These are phyloP conservation scores for Heritiera littoralis DNA, from an alignment of 345 rosid species.

Conservation along the genomic window DNA sequence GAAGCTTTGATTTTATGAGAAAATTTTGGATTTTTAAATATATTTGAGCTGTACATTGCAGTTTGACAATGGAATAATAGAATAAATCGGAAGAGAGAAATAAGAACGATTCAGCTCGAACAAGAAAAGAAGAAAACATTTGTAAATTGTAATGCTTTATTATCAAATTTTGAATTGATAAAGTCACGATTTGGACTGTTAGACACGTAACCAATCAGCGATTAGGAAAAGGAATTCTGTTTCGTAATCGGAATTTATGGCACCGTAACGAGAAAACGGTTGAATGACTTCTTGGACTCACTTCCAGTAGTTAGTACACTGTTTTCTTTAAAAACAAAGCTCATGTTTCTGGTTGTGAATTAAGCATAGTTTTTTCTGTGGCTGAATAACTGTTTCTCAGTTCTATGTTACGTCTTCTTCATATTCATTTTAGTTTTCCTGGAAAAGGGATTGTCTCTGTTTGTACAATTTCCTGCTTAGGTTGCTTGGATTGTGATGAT, in stretches of 20 bases:
- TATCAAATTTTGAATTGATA: too few species aligned
- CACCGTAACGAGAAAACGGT: too few species aligned
- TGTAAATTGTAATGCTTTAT: too few species aligned
- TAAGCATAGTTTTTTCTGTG: not conserved
- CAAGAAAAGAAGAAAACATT: too few species aligned
- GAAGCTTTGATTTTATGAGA: not conserved
- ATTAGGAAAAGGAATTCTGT: too few species aligned
- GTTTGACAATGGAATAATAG: not conserved
- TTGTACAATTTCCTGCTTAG: too few species aligned
- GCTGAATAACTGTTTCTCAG: not conserved
- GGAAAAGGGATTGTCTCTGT: too few species aligned
- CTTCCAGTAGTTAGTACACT: not conserved
- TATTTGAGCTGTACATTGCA: conserved; percentile 12
- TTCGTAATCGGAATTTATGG: too few species aligned
- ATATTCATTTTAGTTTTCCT: conserved; percentile 1
- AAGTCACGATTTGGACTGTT: too few species aligned
- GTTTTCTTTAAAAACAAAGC: not conserved
- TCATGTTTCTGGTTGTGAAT: conserved; percentile 8
- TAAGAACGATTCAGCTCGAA: not conserved
- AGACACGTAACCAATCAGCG: too few species aligned
- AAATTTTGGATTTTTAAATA: not conserved
- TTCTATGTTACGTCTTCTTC: not conserved
- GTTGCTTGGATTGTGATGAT: too few species aligned
- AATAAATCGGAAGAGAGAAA: not conserved
- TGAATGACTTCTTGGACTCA: too few species aligned